phyloP scores from a whole-genome alignment of 352 stramenopile species.

The Pythium catenulatum region DNA sequence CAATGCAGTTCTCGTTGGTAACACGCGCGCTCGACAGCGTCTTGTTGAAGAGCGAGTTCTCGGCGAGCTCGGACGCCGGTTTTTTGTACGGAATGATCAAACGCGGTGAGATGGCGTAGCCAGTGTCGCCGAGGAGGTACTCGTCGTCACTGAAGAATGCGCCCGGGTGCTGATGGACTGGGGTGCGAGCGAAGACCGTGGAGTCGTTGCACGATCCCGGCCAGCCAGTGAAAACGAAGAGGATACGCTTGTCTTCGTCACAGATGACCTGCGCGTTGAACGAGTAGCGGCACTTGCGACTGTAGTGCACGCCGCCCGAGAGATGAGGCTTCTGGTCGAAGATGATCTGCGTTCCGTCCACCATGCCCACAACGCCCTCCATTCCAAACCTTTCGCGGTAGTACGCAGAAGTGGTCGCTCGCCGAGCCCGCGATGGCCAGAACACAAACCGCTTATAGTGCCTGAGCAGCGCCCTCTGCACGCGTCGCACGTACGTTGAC shows the following conservation, averaged over 20 bases:
- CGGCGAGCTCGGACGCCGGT: slow-evolving; percentile 6
- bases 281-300: slow-evolving; percentile 46
- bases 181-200: slow-evolving; percentile 9
- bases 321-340: slow-evolving; percentile 39
- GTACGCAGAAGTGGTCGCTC: not conserved
- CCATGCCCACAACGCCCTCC: slow-evolving; percentile 30
- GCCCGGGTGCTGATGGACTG: not conserved
- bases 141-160: slow-evolving; percentile 41
- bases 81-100: slow-evolving; percentile 22
- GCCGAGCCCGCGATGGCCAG: not conserved
- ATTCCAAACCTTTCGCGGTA: slow-evolving; percentile 4
- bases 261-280: slow-evolving; percentile 49
- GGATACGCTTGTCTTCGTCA: too few species aligned
- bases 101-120: slow-evolving; percentile 9
- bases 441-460: slow-evolving; percentile 9
- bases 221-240: slow-evolving; percentile 28
- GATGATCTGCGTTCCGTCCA: slow-evolving; percentile 40
- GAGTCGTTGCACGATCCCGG: slow-evolving; percentile 37
- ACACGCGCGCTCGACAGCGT: slow-evolving; percentile 32
- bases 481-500: not conserved
- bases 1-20: slow-evolving; percentile 58
- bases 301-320: slow-evolving; percentile 30
- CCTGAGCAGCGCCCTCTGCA: slow-evolving; percentile 15
- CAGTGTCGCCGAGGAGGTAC: slow-evolving; percentile 44
- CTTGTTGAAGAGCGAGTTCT: slow-evolving; percentile 46